These are phyloP conservation scores for Pisolithus sp. DNA, from an alignment of 768 basidiomycete species.

Conservation along the genomic window DNA sequence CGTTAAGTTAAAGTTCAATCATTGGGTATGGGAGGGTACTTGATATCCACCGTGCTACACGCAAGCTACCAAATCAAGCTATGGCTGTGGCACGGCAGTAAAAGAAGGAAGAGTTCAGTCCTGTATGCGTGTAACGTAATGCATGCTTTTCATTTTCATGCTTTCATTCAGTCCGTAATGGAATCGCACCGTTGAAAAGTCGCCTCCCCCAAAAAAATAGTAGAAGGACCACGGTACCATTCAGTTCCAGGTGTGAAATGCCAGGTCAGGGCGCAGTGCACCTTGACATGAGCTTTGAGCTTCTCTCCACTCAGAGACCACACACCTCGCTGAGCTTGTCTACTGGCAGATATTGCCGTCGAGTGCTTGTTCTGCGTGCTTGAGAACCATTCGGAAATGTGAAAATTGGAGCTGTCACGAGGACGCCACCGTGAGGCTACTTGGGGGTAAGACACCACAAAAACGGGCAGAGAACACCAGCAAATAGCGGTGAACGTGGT, in stretches of 20 bases:
- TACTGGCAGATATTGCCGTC: slow-evolving; percentile 10
- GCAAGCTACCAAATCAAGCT: neutral
- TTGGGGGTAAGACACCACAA: slow-evolving; percentile 1
- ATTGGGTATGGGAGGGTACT: neutral
- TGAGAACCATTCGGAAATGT: slow-evolving; percentile 19
- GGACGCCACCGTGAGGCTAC: neutral
- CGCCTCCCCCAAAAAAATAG: neutral
- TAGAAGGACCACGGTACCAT: neutral
- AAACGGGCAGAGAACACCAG: slow-evolving; percentile 6
- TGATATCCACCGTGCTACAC: neutral
- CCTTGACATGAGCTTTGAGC: slow-evolving; percentile 20
- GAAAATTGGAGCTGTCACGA: neutral
- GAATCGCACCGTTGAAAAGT: neutral
- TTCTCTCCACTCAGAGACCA: slow-evolving; percentile 25
- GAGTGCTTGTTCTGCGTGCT: slow-evolving; percentile 1
- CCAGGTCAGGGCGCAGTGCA: slow-evolving; percentile 7
- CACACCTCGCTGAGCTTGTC: slow-evolving; percentile 19
- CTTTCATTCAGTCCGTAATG: neutral
- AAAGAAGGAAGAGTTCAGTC: neutral
- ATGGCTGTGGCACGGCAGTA: neutral
- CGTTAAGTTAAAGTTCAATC: slow-evolving; percentile 1
- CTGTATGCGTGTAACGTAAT: neutral
- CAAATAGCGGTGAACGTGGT: neutral
- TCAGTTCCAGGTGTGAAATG: neutral
- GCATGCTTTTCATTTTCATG: neutral